Percentiles rank a stretch among this genome's conserved stretches.
These are phyloP conservation scores for Hibiscus syriacus DNA, from an alignment of 345 rosid genomes.

Conservation along the genomic window DNA sequence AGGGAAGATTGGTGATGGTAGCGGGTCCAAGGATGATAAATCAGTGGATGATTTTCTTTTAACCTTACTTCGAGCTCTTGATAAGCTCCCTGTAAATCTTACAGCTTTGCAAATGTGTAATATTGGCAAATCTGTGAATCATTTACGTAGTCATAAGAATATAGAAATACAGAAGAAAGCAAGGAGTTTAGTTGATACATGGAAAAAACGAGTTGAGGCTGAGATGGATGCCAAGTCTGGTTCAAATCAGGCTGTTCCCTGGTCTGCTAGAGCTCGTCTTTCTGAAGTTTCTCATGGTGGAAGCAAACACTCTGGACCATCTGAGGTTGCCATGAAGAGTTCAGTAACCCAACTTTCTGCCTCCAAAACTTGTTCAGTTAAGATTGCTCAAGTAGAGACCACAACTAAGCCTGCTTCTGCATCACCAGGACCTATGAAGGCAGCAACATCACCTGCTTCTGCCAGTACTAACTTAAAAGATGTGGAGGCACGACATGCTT, in stretches of 20 bases:
- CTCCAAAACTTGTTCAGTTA: conserved; percentile 50
- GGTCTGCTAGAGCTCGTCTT: conserved; percentile 58
- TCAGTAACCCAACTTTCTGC: conserved; percentile 48
- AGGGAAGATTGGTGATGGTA: conserved; percentile 69
- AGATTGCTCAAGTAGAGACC: conserved; percentile 44
- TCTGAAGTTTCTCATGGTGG: conserved; percentile 52
- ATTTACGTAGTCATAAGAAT: conserved; percentile 67
- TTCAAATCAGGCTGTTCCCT: conserved; percentile 47
- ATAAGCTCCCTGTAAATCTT: conserved; percentile 83
- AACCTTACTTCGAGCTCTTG: conserved; percentile 74
- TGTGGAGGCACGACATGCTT: conserved; percentile 35
- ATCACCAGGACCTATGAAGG: conserved; percentile 49
- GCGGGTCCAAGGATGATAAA: conserved; percentile 63
- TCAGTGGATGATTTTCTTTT: conserved; percentile 64
- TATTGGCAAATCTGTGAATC: conserved; percentile 88
- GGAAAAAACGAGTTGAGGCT: conserved; percentile 95
- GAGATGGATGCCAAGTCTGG: conserved; percentile 84
- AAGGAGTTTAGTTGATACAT: conserved; percentile 81
- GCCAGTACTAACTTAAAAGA: conserved; percentile 42
- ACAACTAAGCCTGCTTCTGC: conserved; percentile 38
- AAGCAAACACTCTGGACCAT: conserved; percentile 42
- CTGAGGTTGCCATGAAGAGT: conserved; percentile 56
- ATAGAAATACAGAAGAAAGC: conserved; percentile 85
- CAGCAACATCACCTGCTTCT: conserved; percentile 38
- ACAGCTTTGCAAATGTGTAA: conserved; percentile 82